Evolutionary conservation across 768 basidiomycete species (phyloP).

Genomic region (Gymnopilus dilepis): DNA sequence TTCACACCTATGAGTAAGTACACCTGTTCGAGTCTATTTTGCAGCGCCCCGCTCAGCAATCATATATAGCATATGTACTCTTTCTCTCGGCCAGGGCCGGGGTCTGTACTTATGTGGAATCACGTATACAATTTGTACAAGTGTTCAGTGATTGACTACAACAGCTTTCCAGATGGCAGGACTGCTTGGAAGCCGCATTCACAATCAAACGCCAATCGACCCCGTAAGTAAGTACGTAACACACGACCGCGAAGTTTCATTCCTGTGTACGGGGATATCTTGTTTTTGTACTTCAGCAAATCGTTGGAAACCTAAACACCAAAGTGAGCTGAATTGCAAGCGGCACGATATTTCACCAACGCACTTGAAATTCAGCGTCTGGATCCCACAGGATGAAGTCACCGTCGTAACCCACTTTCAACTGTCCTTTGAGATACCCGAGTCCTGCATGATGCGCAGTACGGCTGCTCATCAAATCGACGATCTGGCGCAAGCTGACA

Average conservation of each 20-base stretch:
- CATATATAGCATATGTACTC: too few relatives aligned
- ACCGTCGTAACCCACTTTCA: constrained; percentile 79
- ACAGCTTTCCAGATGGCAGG: constrained; percentile 41
- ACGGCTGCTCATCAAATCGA: constrained; percentile 76
- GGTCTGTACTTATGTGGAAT: not conserved
- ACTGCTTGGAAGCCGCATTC: constrained; percentile 40
- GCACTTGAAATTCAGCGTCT: constrained; percentile 46
- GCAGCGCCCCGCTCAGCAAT: too few relatives aligned
- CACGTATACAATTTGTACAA: not conserved
- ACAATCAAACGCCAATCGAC: constrained; percentile 65
- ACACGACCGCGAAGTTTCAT: constrained; percentile 73
- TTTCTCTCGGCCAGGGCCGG: not conserved
- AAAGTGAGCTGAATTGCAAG: not conserved
- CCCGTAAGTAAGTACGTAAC: constrained; percentile 80
- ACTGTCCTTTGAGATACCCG: constrained; percentile 67
- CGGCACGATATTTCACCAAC: constrained; percentile 8
- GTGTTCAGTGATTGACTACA: constrained; percentile 28
- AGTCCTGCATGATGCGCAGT: constrained; percentile 86
- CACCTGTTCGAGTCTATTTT: too few relatives aligned
- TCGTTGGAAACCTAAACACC: constrained; percentile 70
- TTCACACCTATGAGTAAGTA: too few relatives aligned
- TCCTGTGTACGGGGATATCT: constrained; percentile 89
- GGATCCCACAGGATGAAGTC: constrained; percentile 86
- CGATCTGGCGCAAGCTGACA: constrained; percentile 60
- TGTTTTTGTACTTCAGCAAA: constrained; percentile 88